Percentiles rank a stretch among this genome's conserved stretches.
Evolutionary conservation across 2,329 filamentous ascomycete genomes (phyloP).

Genomic region (Elsinoe batatas): DNA sequence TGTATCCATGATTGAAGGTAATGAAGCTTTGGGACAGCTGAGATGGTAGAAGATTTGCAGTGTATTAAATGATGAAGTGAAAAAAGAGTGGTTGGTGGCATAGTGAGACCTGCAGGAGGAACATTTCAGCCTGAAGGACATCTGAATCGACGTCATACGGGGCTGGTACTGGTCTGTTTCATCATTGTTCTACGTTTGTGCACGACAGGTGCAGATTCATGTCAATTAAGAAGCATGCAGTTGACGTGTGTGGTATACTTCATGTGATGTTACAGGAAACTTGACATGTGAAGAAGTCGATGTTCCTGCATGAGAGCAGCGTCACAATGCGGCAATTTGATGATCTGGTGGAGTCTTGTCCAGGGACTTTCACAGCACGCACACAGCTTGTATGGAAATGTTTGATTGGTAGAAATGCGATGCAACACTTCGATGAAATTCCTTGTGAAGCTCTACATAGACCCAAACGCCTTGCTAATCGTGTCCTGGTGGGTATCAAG

Average conservation of each 20-base stretch:
- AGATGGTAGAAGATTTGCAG: conserved; percentile 3
- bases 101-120: conserved; percentile 9
- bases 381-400: neutral
- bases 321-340: neutral
- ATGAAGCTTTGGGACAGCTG: neutral
- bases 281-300: neutral
- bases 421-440: too few species aligned
- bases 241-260: neutral
- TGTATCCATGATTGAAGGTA: conserved; percentile 8
- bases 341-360: neutral
- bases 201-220: neutral
- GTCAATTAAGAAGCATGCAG: neutral
- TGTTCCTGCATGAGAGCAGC: conserved; percentile 1
- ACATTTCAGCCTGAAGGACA: conserved; percentile 3
- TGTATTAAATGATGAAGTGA: neutral
- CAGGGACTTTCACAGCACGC: too few species aligned
- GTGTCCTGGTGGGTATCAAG: neutral
- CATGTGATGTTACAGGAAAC: neutral
- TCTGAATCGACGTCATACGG: conserved; percentile 4
- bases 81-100: conserved; percentile 2
- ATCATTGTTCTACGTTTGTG: conserved; percentile 4
- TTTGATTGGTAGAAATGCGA: neutral
- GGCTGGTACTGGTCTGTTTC: neutral
- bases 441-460: too few species aligned
- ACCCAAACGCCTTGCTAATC: neutral